Conservation (phyloP, 108 stramenopile genomes). For the Fistulifera pelliculosa region DNA sequence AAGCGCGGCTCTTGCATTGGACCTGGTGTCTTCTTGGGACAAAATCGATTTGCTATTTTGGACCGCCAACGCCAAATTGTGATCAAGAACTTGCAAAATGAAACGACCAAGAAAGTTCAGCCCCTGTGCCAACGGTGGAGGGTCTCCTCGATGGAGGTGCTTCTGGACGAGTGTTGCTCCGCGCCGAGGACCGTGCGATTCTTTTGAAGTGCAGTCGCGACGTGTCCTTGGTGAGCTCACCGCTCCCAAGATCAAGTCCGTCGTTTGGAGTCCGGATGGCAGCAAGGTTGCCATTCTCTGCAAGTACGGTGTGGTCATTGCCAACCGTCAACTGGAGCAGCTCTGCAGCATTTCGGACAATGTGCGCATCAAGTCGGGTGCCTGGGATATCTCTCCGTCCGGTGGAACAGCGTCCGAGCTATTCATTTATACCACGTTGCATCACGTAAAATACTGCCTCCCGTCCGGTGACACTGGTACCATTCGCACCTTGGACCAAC, state of each 20-base stretch:
- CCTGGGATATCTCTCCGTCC: conserved; percentile 85
- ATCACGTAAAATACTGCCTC: conserved; percentile 97
- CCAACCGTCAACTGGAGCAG: conserved; percentile 90
- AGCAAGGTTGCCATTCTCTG: conserved; percentile 88
- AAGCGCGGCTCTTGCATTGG: conserved; percentile 88
- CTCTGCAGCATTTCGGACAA: conserved; percentile 93
- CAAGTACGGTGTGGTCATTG: conserved; percentile 94
- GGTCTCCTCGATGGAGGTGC: conserved; percentile 88
- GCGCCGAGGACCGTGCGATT: conserved; percentile 89
- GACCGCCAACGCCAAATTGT: conserved; percentile 91
- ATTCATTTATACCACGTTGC: conserved; percentile 94
- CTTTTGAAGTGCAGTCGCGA: conserved; percentile 96
- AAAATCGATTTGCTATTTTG: conserved; percentile 93
- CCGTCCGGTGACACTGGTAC: conserved; percentile 95
- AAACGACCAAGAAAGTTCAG: conserved; percentile 87
- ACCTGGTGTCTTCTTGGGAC: conserved; percentile 89
- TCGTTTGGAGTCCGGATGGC: conserved; percentile 94
- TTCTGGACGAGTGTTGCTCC: conserved; percentile 89
- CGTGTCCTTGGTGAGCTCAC: conserved; percentile 93
- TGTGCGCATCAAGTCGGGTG: conserved; percentile 94
- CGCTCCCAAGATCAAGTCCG: conserved; percentile 91
- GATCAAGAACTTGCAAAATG: conserved; percentile 95
- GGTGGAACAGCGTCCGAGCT: conserved; percentile 76
- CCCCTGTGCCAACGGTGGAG: conserved; percentile 91
- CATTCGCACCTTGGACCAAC: conserved; percentile 92